A percentile compares a stretch with the other conserved stretches of the same genome.
Evolutionary conservation across 371 early-diverging fungal genomes (phyloP).

Genomic region (Parasitella parasitica): DNA sequence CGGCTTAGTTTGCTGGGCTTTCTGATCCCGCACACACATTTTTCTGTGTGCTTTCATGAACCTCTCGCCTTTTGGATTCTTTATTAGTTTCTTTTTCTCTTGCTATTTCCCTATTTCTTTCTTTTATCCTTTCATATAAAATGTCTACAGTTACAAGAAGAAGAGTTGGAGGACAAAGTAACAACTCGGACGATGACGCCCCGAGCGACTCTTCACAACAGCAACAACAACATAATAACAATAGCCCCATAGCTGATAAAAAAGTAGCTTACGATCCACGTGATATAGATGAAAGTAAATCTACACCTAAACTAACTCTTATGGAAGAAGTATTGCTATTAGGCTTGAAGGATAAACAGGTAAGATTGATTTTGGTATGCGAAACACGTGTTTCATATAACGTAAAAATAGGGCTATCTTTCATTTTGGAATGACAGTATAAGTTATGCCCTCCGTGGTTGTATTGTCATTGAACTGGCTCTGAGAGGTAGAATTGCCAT

Average conservation of each 20-base stretch:
- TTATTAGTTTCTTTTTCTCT: background rate
- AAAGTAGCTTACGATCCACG: conserved; percentile 52
- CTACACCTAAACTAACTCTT: conserved; percentile 77
- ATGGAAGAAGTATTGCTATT: conserved; percentile 93
- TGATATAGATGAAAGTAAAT: conserved; percentile 62
- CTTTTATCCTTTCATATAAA: background rate
- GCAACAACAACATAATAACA: background rate
- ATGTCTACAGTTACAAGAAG: conserved; percentile 49
- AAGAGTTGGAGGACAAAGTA: conserved; percentile 36
- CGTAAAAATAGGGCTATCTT: conserved; percentile 85
- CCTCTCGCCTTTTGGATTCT: background rate
- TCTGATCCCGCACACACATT: background rate
- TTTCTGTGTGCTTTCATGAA: background rate
- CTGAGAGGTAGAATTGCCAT: conserved; percentile 87
- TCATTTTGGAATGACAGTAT: conserved; percentile 99
- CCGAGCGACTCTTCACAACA: conserved; percentile 5
- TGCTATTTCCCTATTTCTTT: background rate
- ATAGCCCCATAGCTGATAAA: conserved; percentile 24
- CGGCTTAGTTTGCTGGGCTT: background rate
- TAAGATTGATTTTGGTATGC: conserved; percentile 15
- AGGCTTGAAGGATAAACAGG: conserved; percentile 94
- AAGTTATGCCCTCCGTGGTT: conserved; percentile 92
- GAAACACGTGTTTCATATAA: conserved; percentile 7
- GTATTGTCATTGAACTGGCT: conserved; percentile 94
- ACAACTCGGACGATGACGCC: conserved; percentile 29